Conservation (phyloP, 2,329 filamentous ascomycete species). For the Aureobasidium vineae region DNA sequence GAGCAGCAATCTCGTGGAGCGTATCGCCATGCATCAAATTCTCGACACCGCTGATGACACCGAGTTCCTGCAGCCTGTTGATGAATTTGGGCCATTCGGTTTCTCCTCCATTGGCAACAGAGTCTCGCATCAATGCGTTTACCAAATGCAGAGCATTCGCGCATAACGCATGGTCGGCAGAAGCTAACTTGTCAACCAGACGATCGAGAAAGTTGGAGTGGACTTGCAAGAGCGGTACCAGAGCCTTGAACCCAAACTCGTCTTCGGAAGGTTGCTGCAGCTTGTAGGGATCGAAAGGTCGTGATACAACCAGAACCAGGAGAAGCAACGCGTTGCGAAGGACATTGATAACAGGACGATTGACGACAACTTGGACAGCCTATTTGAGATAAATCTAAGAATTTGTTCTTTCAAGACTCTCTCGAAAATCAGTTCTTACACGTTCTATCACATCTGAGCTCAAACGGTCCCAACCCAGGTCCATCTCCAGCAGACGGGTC, state of each 20-base stretch:
- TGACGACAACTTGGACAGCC: conserved; percentile 90
- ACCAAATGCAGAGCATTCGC: conserved; percentile 94
- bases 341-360: conserved; percentile 94
- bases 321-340: conserved; percentile 96
- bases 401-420: neutral
- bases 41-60: conserved; percentile 86
- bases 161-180: conserved; percentile 91
- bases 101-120: conserved; percentile 71
- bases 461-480: conserved; percentile 95
- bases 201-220: conserved; percentile 94
- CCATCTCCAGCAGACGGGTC: conserved; percentile 83
- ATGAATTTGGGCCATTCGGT: conserved; percentile 96
- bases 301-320: conserved; percentile 85
- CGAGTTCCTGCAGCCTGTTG: conserved; percentile 87
- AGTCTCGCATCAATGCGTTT: conserved; percentile 91
- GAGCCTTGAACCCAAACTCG: conserved; percentile 80
- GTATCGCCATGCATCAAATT: conserved; percentile 92
- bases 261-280: conserved; percentile 53
- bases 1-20: conserved; percentile 84
- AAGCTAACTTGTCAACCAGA: conserved; percentile 86
- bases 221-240: conserved; percentile 87
- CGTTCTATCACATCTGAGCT: conserved; percentile 68
- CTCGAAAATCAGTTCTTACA: conserved; percentile 46
- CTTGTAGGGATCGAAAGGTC: conserved; percentile 54
- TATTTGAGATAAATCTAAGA: conserved; percentile 24